Evolutionary conservation across 2,329 filamentous ascomycete species (phyloP), one percentile per base, ranked within the genome.

Genomic region (Fusarium sacchari): DNA sequence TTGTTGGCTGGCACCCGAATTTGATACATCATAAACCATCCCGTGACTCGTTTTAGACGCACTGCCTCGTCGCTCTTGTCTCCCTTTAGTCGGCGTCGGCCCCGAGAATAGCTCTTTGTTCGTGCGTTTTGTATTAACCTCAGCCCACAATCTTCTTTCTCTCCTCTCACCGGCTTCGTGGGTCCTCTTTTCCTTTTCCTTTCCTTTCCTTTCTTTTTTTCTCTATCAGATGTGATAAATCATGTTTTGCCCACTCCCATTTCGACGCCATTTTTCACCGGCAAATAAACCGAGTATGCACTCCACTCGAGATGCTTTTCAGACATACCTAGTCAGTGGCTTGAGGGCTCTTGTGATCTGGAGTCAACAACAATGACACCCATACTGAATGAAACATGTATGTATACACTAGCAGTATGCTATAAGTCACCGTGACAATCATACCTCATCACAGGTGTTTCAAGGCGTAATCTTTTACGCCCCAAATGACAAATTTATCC

Each of bases 21-120:
- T 65, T 74, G 73, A 76, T 73, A 68, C 39, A 64, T 76, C 73
- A 76, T 43, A 67, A 64, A 40, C 30, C 46, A 55, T 52, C 62
- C 61, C 68, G 52, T 71, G 69, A 62, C 49, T 73, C 43, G 44
- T 57, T 61, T 55, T 59, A 52, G 55, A 62, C 67, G 52, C 72
- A 40, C 66, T 60, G 44, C 65, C 49, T 52, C 49, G 20, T 52
- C 20, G n/a, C 30, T 24, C n/a, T 47, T 28, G 17, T 37, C 43
- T 71, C 58, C 60, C 60, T 63, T 73, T 39, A 36, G 42, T 57
- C 20, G 39, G 37, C 24, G 42, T 57, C 20, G 39, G 37, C 24
- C 32, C 32, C 26, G 37, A 39, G 60, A 47, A 37, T 37, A 14
- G 37, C 28, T 65, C 40, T 64, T 57, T 30, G 60, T 44, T 39